Evolutionary conservation across 2,329 filamentous ascomycete genomes (phyloP).

Genomic region (Colletotrichum sp.): DNA sequence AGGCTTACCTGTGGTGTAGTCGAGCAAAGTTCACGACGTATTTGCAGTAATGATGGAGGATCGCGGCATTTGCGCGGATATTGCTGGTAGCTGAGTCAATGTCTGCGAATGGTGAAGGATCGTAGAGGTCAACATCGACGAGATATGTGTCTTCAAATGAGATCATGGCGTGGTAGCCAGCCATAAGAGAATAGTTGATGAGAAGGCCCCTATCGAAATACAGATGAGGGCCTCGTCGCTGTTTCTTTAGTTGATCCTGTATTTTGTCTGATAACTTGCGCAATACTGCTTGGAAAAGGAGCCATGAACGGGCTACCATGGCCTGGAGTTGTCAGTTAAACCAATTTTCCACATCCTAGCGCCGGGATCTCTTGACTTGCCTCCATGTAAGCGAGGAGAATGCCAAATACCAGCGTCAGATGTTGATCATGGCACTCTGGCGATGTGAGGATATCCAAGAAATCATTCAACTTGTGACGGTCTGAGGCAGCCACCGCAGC

Average conservation of each 20-base stretch:
- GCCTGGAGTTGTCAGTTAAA: not conserved
- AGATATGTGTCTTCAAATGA: not conserved
- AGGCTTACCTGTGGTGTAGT: not conserved
- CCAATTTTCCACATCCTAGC: not conserved
- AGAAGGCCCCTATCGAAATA: constrained; percentile 2
- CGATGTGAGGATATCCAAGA: not conserved
- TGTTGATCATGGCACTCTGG: not conserved
- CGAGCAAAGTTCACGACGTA: not conserved
- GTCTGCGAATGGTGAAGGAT: not conserved
- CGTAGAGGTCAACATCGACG: not conserved
- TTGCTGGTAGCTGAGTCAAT: not conserved
- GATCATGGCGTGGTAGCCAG: not conserved
- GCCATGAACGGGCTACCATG: constrained; percentile 4
- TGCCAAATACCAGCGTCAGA: not conserved
- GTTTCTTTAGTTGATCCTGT: not conserved
- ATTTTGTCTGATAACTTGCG: not conserved
- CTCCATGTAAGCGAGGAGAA: not conserved
- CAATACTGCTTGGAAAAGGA: not conserved
- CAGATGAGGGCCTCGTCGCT: not conserved
- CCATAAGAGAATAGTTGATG: not conserved
- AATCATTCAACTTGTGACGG: not conserved
- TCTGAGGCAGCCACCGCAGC: not conserved
- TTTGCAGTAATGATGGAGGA: not conserved
- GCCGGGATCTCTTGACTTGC: not conserved
- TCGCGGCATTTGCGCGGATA: not conserved